Conservation (phyloP, 2,329 filamentous ascomycete genomes). For the Colletotrichum sp. region DNA sequence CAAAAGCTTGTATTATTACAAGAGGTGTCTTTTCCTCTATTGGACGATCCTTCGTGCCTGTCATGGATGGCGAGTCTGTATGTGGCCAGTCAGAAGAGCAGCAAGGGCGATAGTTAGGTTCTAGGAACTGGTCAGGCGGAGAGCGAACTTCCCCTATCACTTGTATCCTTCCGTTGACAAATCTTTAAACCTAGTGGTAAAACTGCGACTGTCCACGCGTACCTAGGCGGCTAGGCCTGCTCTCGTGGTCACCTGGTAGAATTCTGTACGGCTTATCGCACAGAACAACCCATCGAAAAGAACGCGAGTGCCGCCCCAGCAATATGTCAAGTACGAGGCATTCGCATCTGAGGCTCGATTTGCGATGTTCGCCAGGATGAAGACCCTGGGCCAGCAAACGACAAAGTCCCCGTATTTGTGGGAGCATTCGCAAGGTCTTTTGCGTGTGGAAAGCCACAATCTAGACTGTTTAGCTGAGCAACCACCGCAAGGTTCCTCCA, state of each 20-base stretch:
- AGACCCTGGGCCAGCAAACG: not conserved
- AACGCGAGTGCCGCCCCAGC: not conserved
- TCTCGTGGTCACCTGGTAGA: not conserved
- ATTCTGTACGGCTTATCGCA: not conserved
- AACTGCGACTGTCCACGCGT: not conserved
- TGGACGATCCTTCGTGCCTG: not conserved
- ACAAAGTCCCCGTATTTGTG: not conserved
- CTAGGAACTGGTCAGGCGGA: not conserved
- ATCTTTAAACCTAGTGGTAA: not conserved
- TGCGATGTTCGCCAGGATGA: not conserved
- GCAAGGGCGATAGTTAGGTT: not conserved
- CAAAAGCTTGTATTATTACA: not conserved
- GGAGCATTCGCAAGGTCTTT: not conserved
- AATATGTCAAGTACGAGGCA: not conserved
- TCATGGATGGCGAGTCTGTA: not conserved
- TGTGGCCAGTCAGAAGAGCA: not conserved
- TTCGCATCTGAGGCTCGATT: not conserved
- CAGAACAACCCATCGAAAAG: not conserved
- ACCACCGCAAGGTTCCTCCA: not conserved
- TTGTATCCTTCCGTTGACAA: not conserved
- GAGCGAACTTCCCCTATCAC: not conserved
- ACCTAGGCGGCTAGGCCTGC: not conserved
- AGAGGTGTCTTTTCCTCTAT: not conserved
- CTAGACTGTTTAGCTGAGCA: not conserved
- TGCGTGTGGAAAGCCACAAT: not conserved